Percentiles rank a stretch among this genome's conserved stretches.
Conservation (phyloP, 495 filamentous ascomycete species). For the Aspergillus asperescens region DNA sequence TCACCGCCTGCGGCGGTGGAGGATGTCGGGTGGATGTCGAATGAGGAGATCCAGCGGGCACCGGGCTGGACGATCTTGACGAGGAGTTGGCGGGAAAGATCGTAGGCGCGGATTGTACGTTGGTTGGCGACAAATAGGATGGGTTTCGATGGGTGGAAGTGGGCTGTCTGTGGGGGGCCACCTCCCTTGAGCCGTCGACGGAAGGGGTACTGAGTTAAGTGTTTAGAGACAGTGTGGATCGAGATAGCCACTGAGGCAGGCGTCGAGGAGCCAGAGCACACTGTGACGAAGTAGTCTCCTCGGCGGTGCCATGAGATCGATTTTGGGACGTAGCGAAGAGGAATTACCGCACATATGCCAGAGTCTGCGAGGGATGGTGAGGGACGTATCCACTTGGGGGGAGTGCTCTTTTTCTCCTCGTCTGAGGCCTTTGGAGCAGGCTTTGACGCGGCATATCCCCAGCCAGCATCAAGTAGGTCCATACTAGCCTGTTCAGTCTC, state of each 20-base stretch:
- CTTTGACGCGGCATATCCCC: conserved; percentile 76
- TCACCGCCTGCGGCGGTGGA: conserved; percentile 61
- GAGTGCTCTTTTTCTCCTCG: conserved; percentile 63
- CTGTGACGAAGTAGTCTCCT: conserved; percentile 91
- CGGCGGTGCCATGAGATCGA: conserved; percentile 91
- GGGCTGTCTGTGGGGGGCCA: conserved; percentile 79
- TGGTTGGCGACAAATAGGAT: conserved; percentile 96
- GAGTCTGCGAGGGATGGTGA: conserved; percentile 64
- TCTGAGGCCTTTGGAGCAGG: conserved; percentile 54
- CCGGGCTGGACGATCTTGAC: conserved; percentile 89
- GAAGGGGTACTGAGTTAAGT: conserved; percentile 92
- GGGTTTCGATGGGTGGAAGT: conserved; percentile 90
- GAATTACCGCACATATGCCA: conserved; percentile 70
- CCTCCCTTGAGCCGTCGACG: conserved; percentile 65
- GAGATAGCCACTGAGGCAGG: conserved; percentile 67
- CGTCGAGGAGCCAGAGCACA: conserved; percentile 69
- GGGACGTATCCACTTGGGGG: conserved; percentile 79
- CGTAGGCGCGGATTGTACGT: conserved; percentile 84
- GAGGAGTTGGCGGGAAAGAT: conserved; percentile 80
- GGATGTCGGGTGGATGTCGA: conserved; percentile 79
- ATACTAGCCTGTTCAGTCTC: conserved; percentile 68
- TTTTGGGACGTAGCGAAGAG: conserved; percentile 78
- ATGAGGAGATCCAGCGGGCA: conserved; percentile 88
- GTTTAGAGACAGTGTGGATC: conserved; percentile 92
- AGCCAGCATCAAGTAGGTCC: conserved; percentile 77